Conservation (phyloP, 2,329 filamentous ascomycete genomes). For the Aspergillus pseudonomiae region DNA sequence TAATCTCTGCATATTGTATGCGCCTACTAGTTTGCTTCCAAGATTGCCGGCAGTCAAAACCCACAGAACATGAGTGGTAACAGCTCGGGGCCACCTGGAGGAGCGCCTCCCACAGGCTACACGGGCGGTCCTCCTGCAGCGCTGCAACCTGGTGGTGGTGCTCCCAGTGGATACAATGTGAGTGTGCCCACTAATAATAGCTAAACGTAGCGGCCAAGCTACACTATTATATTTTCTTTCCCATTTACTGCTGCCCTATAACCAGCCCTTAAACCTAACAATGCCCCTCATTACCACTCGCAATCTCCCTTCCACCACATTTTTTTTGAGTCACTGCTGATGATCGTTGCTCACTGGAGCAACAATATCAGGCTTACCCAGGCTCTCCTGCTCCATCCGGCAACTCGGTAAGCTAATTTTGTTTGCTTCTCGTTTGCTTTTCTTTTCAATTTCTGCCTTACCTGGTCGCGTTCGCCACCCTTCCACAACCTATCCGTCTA, state of each 20-base stretch:
- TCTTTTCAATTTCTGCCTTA: conserved; percentile 12
- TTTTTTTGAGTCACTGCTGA: conserved; percentile 9
- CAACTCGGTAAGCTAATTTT: conserved; percentile 39
- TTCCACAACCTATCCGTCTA: conserved; percentile 13
- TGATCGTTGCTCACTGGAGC: conserved; percentile 10
- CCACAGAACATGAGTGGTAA: conserved; percentile 21
- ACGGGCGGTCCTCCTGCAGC: conserved; percentile 41
- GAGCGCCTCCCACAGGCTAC: conserved; percentile 42
- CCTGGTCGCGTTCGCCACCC: conserved; percentile 13
- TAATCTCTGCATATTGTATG: conserved; percentile 20
- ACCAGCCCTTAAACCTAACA: conserved; percentile 9
- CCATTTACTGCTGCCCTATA: conserved; percentile 7
- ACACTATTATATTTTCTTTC: conserved; percentile 1
- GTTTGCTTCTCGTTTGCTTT: conserved; percentile 13
- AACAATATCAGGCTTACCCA: conserved; percentile 58
- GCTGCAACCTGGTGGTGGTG: conserved; percentile 36
- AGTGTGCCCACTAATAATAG: conserved; percentile 38
- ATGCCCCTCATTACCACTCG: conserved; percentile 1
- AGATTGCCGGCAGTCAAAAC: conserved; percentile 43
- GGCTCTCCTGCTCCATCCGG: conserved; percentile 38
- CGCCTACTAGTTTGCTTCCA: conserved; percentile 39
- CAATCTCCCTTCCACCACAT: not conserved
- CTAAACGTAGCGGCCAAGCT: conserved; percentile 3
- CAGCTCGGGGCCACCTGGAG: conserved; percentile 34
- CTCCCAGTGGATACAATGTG: conserved; percentile 53